A percentile compares a stretch with the other conserved stretches of the same genome.
These are phyloP conservation scores for Solanum aculeatissimum DNA, from an alignment of 305 asterid genomes.

Conservation along the genomic window DNA sequence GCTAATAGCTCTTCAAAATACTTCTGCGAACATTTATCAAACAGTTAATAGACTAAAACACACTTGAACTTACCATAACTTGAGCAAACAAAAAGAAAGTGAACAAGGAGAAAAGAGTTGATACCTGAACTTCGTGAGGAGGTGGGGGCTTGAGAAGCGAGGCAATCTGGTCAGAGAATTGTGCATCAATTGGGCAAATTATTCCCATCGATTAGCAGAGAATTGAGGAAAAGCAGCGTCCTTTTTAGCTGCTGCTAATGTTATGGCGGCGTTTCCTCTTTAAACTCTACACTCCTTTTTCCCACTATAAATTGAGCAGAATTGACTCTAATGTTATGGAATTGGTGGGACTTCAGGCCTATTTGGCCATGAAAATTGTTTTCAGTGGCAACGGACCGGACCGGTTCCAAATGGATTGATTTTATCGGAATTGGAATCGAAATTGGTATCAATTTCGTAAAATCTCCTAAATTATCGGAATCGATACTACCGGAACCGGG, in stretches of 20 bases:
- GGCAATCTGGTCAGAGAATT: constrained; percentile 34
- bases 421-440: no score
- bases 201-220: constrained; percentile 11
- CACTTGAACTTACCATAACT: background rate
- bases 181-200: constrained; percentile 36
- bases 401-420: no score
- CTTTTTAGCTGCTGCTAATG: background rate
- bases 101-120: background rate
- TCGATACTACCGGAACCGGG: no score
- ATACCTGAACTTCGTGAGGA: constrained; percentile 45
- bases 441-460: no score
- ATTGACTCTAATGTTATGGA: background rate
- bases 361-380: background rate
- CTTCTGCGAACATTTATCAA: constrained; percentile 24
- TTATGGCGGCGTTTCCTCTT: background rate
- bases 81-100: background rate
- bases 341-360: background rate
- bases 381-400: no score
- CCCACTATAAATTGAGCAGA: background rate
- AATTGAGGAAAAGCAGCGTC: background rate
- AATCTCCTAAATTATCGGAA: no score
- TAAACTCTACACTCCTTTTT: background rate
- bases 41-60: background rate
- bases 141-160: constrained; percentile 51
- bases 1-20: constrained; percentile 50